A percentile compares a stretch with the other conserved stretches of the same genome.
Evolutionary conservation across 2,329 filamentous ascomycete species (phyloP).

Genomic region (Bipolaris victoriae): DNA sequence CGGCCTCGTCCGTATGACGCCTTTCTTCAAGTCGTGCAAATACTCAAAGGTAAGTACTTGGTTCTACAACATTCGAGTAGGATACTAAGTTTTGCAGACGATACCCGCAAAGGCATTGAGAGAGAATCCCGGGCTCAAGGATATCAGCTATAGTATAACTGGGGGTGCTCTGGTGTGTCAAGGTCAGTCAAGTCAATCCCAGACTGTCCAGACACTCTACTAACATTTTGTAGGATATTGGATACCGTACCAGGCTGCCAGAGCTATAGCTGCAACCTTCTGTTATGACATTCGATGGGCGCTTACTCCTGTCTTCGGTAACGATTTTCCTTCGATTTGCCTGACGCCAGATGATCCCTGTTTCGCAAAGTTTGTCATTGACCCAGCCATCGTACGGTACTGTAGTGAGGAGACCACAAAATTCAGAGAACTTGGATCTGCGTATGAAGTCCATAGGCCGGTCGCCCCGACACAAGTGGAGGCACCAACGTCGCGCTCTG

Average conservation of each 20-base stretch:
- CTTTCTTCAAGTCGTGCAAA: conserved; percentile 89
- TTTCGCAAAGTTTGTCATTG: conserved; percentile 60
- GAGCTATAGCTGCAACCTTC: conserved; percentile 86
- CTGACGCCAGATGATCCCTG: conserved; percentile 66
- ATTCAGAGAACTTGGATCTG: conserved; percentile 39
- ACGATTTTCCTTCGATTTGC: conserved; percentile 77
- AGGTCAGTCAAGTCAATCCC: conserved; percentile 40
- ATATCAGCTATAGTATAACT: conserved; percentile 94
- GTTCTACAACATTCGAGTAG: background rate
- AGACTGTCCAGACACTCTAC: background rate
- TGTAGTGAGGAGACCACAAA: conserved; percentile 47
- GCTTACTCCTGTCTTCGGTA: conserved; percentile 88
- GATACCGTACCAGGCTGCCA: conserved; percentile 90
- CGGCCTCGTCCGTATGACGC: conserved; percentile 90
- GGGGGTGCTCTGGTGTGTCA: conserved; percentile 89
- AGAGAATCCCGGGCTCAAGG: conserved; percentile 77
- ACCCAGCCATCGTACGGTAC: conserved; percentile 46
- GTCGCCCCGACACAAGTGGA: conserved; percentile 9
- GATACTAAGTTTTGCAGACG: conserved; percentile 64
- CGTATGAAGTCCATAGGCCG: conserved; percentile 17
- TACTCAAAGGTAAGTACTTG: conserved; percentile 75
- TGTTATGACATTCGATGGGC: conserved; percentile 84
- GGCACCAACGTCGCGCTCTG: conserved; percentile 22
- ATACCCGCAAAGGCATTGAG: conserved; percentile 78
- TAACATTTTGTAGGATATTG: conserved; percentile 74